A percentile compares a stretch with the other conserved stretches of the same genome.
Evolutionary conservation across 2,329 filamentous ascomycete genomes (phyloP).

Genomic region (Apiospora koreana): DNA sequence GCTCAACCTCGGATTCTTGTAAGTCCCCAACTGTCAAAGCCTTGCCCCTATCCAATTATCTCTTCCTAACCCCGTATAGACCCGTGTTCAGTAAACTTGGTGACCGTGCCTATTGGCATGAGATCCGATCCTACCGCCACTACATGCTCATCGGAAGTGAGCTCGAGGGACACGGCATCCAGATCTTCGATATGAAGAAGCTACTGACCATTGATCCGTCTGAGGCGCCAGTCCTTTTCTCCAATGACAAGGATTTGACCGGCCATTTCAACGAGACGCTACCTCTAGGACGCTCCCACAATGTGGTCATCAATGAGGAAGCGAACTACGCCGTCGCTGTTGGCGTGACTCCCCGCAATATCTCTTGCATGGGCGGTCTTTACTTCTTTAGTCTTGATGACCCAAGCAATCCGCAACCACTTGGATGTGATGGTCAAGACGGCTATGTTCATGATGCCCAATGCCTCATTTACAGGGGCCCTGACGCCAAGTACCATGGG

Average conservation of each 20-base stretch:
- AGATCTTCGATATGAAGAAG: slow-evolving; percentile 65
- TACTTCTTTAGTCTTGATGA: slow-evolving; percentile 60
- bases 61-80: background rate
- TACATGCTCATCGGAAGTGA: slow-evolving; percentile 41
- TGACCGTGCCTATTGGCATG: slow-evolving; percentile 33
- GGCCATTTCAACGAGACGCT: slow-evolving; percentile 32
- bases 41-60: slow-evolving; percentile 30
- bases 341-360: slow-evolving; percentile 22
- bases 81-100: background rate
- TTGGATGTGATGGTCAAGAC: slow-evolving; percentile 55
- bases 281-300: slow-evolving; percentile 47
- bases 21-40: slow-evolving; percentile 27
- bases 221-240: slow-evolving; percentile 35
- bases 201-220: slow-evolving; percentile 45
- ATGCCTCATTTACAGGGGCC: slow-evolving; percentile 51
- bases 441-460: slow-evolving; percentile 62
- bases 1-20: slow-evolving; percentile 46
- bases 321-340: slow-evolving; percentile 47
- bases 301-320: slow-evolving; percentile 54
- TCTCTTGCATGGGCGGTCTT: slow-evolving; percentile 41
- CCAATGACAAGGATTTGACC: slow-evolving; percentile 33
- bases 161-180: slow-evolving; percentile 53
- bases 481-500: slow-evolving; percentile 47
- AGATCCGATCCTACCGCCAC: slow-evolving; percentile 40
- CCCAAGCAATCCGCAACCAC: slow-evolving; percentile 51